phyloP scores from a whole-genome alignment of 805 yeast species.

The Ogataea trehalophila region DNA sequence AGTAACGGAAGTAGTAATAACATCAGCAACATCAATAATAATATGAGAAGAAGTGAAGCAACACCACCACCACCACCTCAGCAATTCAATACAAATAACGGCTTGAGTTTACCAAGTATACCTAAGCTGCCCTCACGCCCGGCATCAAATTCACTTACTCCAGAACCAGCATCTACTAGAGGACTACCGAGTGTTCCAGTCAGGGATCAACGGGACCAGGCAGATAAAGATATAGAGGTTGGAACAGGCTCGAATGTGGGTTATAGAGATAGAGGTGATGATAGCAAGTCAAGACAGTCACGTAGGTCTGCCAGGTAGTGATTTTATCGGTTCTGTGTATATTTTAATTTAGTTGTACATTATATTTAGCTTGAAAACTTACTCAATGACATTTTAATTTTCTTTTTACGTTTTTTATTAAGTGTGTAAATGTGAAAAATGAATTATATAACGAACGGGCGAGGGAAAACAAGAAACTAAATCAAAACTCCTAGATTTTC shows the following conservation, averaged over 20 bases:
- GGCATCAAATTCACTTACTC: slow-evolving; percentile 22
- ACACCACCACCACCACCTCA: slow-evolving; percentile 7
- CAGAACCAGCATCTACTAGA: slow-evolving; percentile 16
- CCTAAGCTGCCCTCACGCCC: slow-evolving; percentile 23
- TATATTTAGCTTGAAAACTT: no score
- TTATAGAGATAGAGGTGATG: slow-evolving; percentile 17
- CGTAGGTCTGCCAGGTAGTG: no score
- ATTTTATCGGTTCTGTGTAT: no score
- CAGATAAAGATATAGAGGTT: slow-evolving; percentile 23
- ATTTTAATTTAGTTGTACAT: background rate
- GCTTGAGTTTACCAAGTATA: slow-evolving; percentile 11
- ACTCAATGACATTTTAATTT: no score
- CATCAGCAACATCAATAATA: background rate
- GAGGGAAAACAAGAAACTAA: background rate
- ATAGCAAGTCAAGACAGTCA: background rate
- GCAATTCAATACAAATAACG: slow-evolving; percentile 6
- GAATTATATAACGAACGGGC: no score
- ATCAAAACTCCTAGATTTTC: background rate
- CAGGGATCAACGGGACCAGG: slow-evolving; percentile 25
- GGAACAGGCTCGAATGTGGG: slow-evolving; percentile 13
- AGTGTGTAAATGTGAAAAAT: no score
- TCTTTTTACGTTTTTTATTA: no score
- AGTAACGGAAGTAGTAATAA: background rate
- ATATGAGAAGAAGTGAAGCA: slow-evolving; percentile 3
- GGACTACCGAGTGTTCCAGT: slow-evolving; percentile 12